Percentiles rank a stretch among this genome's conserved stretches.
Evolutionary conservation across 495 filamentous ascomycete genomes (phyloP).

Genomic region (Talaromyces nanjingensis): DNA sequence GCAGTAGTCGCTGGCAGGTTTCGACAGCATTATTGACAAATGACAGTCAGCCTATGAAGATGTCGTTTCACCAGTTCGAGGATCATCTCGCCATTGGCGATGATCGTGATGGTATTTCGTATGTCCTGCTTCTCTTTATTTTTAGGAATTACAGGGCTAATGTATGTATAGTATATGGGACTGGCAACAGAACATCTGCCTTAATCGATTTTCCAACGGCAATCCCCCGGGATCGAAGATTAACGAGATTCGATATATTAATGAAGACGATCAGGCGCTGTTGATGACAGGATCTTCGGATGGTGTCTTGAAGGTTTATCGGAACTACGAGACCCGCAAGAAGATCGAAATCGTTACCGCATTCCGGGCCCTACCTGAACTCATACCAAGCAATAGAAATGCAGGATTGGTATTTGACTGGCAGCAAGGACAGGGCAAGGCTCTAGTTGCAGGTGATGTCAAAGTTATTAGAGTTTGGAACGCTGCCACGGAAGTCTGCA

Average conservation of each 20-base stretch:
- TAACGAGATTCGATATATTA: conserved; percentile 92
- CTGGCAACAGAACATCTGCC: conserved; percentile 64
- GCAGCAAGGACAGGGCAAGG: conserved; percentile 94
- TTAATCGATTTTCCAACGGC: conserved; percentile 86
- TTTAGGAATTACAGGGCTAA: conserved; percentile 17
- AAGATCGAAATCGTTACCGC: conserved; percentile 80
- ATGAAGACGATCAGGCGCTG: conserved; percentile 94
- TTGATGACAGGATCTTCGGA: conserved; percentile 93
- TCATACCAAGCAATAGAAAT: conserved; percentile 85
- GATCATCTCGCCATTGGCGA: conserved; percentile 92
- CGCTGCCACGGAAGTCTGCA: conserved; percentile 86
- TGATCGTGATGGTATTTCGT: conserved; percentile 77
- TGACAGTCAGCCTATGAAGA: conserved; percentile 75
- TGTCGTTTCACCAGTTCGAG: conserved; percentile 98
- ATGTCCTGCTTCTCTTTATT: conserved; percentile 16
- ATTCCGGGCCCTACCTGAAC: conserved; percentile 87
- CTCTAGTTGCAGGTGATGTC: conserved; percentile 92
- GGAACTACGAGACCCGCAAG: conserved; percentile 67
- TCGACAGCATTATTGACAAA: conserved; percentile 75
- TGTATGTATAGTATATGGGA: conserved; percentile 68
- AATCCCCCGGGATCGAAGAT: conserved; percentile 89
- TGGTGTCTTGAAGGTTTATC: conserved; percentile 88
- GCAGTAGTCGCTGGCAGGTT: conserved; percentile 76
- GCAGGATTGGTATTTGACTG: conserved; percentile 95
- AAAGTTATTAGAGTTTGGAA: conserved; percentile 95